Evolutionary conservation across 108 stramenopile species (phyloP).

Genomic region (Aurantiochytrium sp.): DNA sequence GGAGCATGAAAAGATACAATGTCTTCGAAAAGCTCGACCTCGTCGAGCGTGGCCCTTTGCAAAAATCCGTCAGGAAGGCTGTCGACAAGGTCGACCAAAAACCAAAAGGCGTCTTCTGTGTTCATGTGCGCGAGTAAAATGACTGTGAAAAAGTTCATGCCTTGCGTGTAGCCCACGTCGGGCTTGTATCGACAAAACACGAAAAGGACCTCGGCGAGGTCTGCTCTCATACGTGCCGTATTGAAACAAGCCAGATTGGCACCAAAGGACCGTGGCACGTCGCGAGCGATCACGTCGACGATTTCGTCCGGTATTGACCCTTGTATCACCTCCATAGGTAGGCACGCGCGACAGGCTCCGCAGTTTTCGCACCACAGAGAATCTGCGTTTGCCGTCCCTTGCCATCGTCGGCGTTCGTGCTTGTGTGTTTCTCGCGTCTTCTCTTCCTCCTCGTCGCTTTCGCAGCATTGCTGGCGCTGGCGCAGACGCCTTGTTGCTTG

Average conservation of each 20-base stretch:
- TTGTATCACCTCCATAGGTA: too few relatives aligned
- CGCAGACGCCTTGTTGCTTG: too few relatives aligned
- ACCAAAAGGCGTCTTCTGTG: background rate
- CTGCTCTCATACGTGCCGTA: background rate
- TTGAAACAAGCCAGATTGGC: background rate
- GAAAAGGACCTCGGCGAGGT: background rate
- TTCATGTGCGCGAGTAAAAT: background rate
- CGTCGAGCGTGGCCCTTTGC: background rate
- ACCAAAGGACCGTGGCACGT: background rate
- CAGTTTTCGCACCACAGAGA: too few relatives aligned
- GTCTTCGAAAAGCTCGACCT: constrained; percentile 13
- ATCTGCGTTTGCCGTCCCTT: too few relatives aligned
- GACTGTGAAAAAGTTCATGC: background rate
- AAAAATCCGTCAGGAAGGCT: background rate
- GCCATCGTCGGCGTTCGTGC: too few relatives aligned
- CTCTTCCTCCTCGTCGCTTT: too few relatives aligned
- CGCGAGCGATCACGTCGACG: background rate
- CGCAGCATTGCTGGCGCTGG: too few relatives aligned
- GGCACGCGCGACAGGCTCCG: too few relatives aligned
- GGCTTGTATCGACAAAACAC: background rate
- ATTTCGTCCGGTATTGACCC: background rate
- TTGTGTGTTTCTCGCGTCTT: too few relatives aligned
- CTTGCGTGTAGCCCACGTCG: background rate
- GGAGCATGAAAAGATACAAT: background rate
- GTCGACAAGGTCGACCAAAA: background rate